These are phyloP conservation scores for Leptosphaerulina australis DNA, from an alignment of 2,329 filamentous ascomycete genomes.

Conservation along the genomic window DNA sequence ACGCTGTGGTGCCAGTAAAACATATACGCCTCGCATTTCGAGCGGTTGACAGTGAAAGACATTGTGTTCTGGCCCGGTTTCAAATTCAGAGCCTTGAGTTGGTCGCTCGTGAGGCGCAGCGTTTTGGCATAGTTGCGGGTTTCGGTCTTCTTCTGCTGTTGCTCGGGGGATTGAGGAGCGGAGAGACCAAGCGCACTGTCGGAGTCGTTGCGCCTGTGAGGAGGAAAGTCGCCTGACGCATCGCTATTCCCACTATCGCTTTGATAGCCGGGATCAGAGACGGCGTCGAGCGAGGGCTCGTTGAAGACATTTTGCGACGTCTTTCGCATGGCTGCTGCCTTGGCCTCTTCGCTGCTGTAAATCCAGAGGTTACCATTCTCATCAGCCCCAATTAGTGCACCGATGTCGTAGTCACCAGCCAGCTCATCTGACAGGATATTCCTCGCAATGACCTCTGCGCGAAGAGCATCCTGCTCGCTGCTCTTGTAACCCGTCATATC, in stretches of 20 bases:
- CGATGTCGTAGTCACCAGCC: slow-evolving; percentile 95
- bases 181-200: slow-evolving; percentile 71
- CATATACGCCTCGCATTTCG: slow-evolving; percentile 90
- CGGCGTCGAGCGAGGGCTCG: slow-evolving; percentile 68
- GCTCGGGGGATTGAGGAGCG: slow-evolving; percentile 60
- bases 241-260: slow-evolving; percentile 78
- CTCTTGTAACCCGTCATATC: slow-evolving; percentile 98
- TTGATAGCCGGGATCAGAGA: slow-evolving; percentile 93
- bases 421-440: slow-evolving; percentile 92
- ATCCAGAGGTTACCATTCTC: slow-evolving; percentile 99
- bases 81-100: slow-evolving; percentile 83
- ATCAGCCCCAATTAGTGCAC: slow-evolving; percentile 91
- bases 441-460: slow-evolving; percentile 89
- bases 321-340: slow-evolving; percentile 79
- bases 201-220: slow-evolving; percentile 70
- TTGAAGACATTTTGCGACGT: slow-evolving; percentile 60
- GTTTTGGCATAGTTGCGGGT: slow-evolving; percentile 96
- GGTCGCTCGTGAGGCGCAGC: slow-evolving; percentile 89
- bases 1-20: slow-evolving; percentile 91
- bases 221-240: slow-evolving; percentile 56
- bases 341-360: slow-evolving; percentile 96
- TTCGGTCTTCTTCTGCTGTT: slow-evolving; percentile 60
- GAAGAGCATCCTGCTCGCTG: slow-evolving; percentile 87
- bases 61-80: slow-evolving; percentile 88
- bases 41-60: slow-evolving; percentile 95